These are phyloP conservation scores for Lasiosphaeria miniovina DNA, from an alignment of 495 filamentous ascomycete species.

Conservation along the genomic window DNA sequence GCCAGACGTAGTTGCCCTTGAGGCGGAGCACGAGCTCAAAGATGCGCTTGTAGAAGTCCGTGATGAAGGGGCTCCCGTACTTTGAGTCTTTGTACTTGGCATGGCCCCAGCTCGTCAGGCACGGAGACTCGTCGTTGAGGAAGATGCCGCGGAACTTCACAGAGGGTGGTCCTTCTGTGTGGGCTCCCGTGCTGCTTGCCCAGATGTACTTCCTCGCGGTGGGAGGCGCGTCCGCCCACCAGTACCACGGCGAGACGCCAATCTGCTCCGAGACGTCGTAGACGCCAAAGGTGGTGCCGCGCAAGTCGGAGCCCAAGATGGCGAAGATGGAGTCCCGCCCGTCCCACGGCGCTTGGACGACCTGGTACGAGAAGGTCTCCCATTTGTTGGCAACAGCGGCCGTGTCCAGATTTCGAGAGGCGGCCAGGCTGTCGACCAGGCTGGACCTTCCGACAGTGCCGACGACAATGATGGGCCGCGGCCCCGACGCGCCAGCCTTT, in stretches of 20 bases:
- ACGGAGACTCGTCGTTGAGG: constrained; percentile 65
- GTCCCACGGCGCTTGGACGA: constrained; percentile 49
- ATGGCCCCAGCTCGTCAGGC: constrained; percentile 58
- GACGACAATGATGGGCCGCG: constrained; percentile 41
- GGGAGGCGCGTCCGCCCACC: constrained; percentile 59
- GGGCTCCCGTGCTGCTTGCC: constrained; percentile 36
- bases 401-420: constrained; percentile 50
- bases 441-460: constrained; percentile 50
- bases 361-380: constrained; percentile 56
- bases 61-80: constrained; percentile 52
- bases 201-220: constrained; percentile 49
- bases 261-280: constrained; percentile 65
- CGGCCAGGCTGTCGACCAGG: constrained; percentile 44
- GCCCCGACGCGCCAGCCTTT: constrained; percentile 13
- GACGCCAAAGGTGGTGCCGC: constrained; percentile 60
- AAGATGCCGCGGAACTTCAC: constrained; percentile 70
- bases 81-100: constrained; percentile 23
- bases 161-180: constrained; percentile 52
- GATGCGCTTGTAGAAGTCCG: constrained; percentile 59
- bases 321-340: constrained; percentile 51
- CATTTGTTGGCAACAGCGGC: constrained; percentile 50
- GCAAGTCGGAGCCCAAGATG: constrained; percentile 59
- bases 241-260: constrained; percentile 64
- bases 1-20: constrained; percentile 66
- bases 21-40: constrained; percentile 63